Evolutionary conservation across 2,329 filamentous ascomycete genomes (phyloP).

Genomic region (Apiospora malaysiana): DNA sequence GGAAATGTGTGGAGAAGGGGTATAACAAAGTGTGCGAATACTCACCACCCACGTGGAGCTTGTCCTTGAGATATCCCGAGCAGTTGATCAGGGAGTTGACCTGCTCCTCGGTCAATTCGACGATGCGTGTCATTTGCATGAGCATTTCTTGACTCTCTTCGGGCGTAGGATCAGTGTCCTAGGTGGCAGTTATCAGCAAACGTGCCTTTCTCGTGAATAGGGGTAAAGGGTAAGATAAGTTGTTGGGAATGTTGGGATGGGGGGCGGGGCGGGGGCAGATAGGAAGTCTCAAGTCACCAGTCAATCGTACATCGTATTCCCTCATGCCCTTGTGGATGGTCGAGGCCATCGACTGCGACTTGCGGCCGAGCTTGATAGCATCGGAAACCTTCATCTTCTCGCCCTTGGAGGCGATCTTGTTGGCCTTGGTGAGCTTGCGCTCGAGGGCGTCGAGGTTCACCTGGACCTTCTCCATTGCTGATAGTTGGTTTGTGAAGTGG

Average conservation of each 20-base stretch:
- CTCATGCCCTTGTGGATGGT: slow-evolving; percentile 8
- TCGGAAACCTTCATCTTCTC: slow-evolving; percentile 7
- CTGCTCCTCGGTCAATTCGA: slow-evolving; percentile 19
- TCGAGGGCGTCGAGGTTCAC: slow-evolving; percentile 7
- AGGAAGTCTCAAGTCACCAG: too few relatives aligned
- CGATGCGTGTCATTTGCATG: slow-evolving; percentile 10
- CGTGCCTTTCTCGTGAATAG: too few relatives aligned
- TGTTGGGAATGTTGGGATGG: too few relatives aligned
- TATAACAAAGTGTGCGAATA: background rate
- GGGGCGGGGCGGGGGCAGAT: too few relatives aligned
- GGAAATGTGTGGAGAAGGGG: too few relatives aligned
- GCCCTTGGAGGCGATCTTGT: slow-evolving; percentile 20
- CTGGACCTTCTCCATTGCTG: slow-evolving; percentile 2
- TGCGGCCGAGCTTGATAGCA: slow-evolving; percentile 16
- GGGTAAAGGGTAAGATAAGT: too few relatives aligned
- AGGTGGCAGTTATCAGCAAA: background rate
- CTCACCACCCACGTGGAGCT: slow-evolving; percentile 1
- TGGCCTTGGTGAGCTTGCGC: slow-evolving; percentile 16
- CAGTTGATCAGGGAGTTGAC: background rate
- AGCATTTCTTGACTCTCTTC: slow-evolving; percentile 7
- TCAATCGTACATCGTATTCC: background rate
- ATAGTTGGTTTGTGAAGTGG: too few relatives aligned
- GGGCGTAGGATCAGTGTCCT: background rate
- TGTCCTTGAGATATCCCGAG: slow-evolving; percentile 12
- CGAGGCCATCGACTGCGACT: background rate